These are phyloP conservation scores for Salvia miltiorrhiza DNA, from an alignment of 257 asterid species.

Conservation along the genomic window DNA sequence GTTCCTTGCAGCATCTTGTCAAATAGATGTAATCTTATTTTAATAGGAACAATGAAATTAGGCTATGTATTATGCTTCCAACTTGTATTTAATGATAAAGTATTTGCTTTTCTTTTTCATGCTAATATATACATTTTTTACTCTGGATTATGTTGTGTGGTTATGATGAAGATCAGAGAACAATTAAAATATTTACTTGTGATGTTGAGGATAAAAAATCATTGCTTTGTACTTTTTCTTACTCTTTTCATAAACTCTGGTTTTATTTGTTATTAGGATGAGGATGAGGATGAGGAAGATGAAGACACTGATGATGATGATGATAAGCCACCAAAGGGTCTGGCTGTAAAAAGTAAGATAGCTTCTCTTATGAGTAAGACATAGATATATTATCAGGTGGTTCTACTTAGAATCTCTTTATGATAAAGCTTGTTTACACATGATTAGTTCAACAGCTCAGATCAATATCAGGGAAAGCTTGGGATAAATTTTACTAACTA, in stretches of 20 bases:
- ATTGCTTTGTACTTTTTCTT: constrained; percentile 1
- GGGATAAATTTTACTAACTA: background rate
- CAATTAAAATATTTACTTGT: background rate
- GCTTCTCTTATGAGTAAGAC: constrained; percentile 13
- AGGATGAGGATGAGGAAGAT: constrained; percentile 34
- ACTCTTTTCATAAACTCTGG: background rate
- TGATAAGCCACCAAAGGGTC: constrained; percentile 52
- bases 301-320: constrained; percentile 44
- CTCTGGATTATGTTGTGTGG: too few relatives aligned
- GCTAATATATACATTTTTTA: background rate
- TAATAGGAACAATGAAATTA: background rate
- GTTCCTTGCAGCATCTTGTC: background rate
- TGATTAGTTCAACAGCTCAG: background rate
- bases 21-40: background rate
- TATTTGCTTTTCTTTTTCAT: background rate
- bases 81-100: background rate
- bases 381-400: background rate
- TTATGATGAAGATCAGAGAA: constrained; percentile 1
- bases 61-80: background rate
- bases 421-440: background rate
- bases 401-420: background rate
- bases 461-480: background rate
- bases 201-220: background rate
- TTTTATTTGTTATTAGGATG: constrained; percentile 29
- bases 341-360: constrained; percentile 70